These are phyloP conservation scores for Tardiomyces blankii DNA, from an alignment of 1,139 yeast species.

Conservation along the genomic window DNA sequence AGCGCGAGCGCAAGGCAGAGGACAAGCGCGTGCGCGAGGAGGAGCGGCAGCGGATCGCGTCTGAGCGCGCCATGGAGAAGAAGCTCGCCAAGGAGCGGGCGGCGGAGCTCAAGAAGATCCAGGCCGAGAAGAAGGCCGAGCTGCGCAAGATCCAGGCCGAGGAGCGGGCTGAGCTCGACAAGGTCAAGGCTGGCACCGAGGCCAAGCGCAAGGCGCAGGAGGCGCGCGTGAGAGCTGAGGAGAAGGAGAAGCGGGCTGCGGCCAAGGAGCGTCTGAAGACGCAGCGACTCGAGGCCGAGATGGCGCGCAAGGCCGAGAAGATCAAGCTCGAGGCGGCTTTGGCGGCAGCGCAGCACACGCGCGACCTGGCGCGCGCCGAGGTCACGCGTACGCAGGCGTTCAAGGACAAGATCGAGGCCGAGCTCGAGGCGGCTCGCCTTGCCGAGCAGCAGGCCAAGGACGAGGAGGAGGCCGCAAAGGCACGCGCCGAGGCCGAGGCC, in stretches of 20 bases:
- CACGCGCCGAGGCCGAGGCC: conserved; percentile 11
- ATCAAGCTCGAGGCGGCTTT: conserved; percentile 13
- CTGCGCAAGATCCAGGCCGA: conserved; percentile 13
- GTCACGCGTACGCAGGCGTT: conserved; percentile 15
- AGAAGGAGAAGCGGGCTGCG: conserved; percentile 9
- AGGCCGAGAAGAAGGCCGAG: conserved; percentile 12
- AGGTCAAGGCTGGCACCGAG: conserved; percentile 7
- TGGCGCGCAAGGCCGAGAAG: conserved; percentile 8
- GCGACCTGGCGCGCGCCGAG: conserved; percentile 18
- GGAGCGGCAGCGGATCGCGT: conserved; percentile 25
- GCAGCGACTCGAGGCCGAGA: conserved; percentile 9
- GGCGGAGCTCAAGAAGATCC: conserved; percentile 18
- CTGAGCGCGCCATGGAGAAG: conserved; percentile 15
- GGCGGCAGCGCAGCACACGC: conserved; percentile 18
- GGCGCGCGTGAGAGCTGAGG: conserved; percentile 11
- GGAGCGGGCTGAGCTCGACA: conserved; percentile 16
- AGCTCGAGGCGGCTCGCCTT: conserved; percentile 19
- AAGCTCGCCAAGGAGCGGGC: conserved; percentile 17
- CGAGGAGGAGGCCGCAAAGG: conserved; percentile 12
- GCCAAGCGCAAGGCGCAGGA: not conserved
- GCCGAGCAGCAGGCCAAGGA: conserved; percentile 19
- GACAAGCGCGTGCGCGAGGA: conserved; percentile 25
- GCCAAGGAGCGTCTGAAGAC: conserved; percentile 8
- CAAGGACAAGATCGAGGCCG: conserved; percentile 13
- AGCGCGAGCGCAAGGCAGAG: conserved; percentile 25